phyloP scores from a whole-genome alignment of 2,329 filamentous ascomycete genomes.

The Microsporum canis region DNA sequence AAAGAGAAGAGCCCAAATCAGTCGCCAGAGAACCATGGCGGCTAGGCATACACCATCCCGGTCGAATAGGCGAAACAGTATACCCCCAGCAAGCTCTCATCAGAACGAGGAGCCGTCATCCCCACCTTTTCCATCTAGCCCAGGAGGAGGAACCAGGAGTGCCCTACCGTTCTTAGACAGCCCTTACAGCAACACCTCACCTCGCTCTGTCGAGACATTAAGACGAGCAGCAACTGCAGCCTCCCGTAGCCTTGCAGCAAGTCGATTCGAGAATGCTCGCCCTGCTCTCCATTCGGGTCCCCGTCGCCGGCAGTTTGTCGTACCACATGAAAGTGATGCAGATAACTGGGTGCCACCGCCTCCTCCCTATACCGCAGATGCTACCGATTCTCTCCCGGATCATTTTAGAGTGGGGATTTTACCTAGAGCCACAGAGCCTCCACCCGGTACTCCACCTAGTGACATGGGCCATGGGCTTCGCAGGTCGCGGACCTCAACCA shows the following conservation, averaged over 20 bases:
- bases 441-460: neutral
- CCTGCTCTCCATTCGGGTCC: constrained; percentile 1
- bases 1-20: constrained; percentile 59
- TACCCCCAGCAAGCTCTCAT: constrained; percentile 15
- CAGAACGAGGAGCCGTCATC: constrained; percentile 17
- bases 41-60: neutral
- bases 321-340: constrained; percentile 76
- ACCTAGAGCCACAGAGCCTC: constrained; percentile 18
- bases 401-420: constrained; percentile 26
- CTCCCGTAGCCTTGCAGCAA: constrained; percentile 53
- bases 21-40: constrained; percentile 43
- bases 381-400: constrained; percentile 23
- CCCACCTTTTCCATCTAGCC: constrained; percentile 19
- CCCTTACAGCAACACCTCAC: constrained; percentile 61
- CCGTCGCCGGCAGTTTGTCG: constrained; percentile 47
- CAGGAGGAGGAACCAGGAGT: constrained; percentile 16
- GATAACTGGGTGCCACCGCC: constrained; percentile 83
- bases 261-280: constrained; percentile 10
- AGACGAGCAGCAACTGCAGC: constrained; percentile 64
- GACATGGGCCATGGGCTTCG: constrained; percentile 1
- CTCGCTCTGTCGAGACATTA: constrained; percentile 57
- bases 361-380: constrained; percentile 52
- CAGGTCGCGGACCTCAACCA: constrained; percentile 19
- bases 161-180: constrained; percentile 53
- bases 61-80: constrained; percentile 16